Base-by-base conservation (phyloP, 495 filamentous ascomycete species). In the Neurospora sp. region DNA sequence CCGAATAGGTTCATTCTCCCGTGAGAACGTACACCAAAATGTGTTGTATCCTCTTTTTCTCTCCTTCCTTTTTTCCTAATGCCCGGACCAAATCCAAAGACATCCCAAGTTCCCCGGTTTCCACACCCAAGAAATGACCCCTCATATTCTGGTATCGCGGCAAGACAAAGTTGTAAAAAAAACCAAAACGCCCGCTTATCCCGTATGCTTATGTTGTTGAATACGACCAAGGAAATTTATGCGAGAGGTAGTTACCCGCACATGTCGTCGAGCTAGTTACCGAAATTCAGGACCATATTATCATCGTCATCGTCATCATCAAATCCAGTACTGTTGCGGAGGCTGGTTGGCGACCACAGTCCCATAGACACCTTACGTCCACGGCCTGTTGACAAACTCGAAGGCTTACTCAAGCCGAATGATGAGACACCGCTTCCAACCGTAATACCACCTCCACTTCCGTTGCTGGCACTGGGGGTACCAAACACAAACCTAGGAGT, bases 221-320 rank as follows among this genome's bases (percentile, higher is more conserved):
- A 35, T 31, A 65, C 22, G 12, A 65, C 53, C 53, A 65, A 65
- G 22, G 31, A 65, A 65, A 37, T 31, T 4, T 65, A 14, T 65
- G 53, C 53, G 9, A 37, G 27, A 35, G 53, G 6, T 59, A 1
- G 45, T 61, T 35, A 8, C 22, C 53, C 12, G 53, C 27, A 65
- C 27, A 65, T 18, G 12, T 65, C 14, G 22, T 65, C 31, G 14
- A 65, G 18, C 53, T 31, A 35, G 35, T 18, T 65, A 27, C 53
- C 53, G 59, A 87, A 86, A 72, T 86, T 85, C 6, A 85, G 74
- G 9, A 86, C 72, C 76, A 88, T 83, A 65, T 65, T 65, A 27
- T 84, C 79, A 40, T 83, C 79, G 40, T 85, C 84, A 18, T 81
- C 78, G 3, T 85, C 81, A 12, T 82, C 82, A 5, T 81, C 77